A percentile compares a stretch with the other conserved stretches of the same genome.
Evolutionary conservation across 306 rosid genomes (phyloP).

Genomic region (Notholithocarpus densiflorus): DNA sequence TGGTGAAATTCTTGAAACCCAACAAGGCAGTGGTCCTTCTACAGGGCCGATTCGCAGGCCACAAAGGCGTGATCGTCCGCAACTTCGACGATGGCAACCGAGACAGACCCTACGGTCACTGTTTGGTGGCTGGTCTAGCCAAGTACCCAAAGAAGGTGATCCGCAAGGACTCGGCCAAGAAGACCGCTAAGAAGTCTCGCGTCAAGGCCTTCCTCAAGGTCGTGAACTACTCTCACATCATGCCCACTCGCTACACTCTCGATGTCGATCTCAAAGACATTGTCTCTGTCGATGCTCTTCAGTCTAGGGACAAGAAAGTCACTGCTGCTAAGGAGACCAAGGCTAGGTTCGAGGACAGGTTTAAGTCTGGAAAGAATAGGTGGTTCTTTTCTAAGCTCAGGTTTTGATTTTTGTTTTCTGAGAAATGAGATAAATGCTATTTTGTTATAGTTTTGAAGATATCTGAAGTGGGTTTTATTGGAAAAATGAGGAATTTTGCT

Average conservation of each 20-base stretch:
- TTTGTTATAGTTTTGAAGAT: no score
- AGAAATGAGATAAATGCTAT: no score
- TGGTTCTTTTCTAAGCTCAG: no score
- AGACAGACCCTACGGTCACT: slow-evolving; percentile 38
- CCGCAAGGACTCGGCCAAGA: no score
- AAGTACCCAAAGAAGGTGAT: slow-evolving; percentile 24
- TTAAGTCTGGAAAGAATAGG: no score
- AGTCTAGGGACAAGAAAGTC: no score
- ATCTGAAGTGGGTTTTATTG: no score
- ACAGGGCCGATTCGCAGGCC: slow-evolving; percentile 39
- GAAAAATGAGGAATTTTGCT: no score
- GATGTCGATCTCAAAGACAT: slow-evolving; percentile 44
- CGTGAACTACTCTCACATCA: slow-evolving; percentile 32
- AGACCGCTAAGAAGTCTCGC: no score
- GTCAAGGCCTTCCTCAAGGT: slow-evolving; percentile 1
- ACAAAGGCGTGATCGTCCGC: slow-evolving; percentile 33
- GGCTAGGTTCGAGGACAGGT: no score
- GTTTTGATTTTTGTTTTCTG: no score
- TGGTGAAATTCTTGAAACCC: slow-evolving; percentile 39
- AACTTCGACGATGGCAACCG: slow-evolving; percentile 36
- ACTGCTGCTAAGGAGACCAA: no score
- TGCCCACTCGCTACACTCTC: slow-evolving; percentile 45
- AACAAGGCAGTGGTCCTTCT: slow-evolving; percentile 42
- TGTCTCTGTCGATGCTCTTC: slow-evolving; percentile 12
- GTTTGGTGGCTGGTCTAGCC: slow-evolving; percentile 36